Conservation (phyloP, 352 stramenopile species). For the Phytophthora rubi region DNA sequence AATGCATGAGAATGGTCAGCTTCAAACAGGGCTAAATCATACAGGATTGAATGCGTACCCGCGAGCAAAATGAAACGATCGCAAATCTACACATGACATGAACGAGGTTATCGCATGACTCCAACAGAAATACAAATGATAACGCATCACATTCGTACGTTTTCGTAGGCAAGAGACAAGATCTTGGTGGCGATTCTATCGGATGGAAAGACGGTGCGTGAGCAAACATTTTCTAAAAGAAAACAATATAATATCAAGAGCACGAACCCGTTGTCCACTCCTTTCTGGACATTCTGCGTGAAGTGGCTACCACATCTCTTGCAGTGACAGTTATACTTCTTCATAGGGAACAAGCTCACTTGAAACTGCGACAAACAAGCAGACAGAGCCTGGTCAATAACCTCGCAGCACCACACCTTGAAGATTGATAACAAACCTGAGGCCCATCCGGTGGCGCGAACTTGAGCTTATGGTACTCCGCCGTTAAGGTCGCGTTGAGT, state of each 20-base stretch:
- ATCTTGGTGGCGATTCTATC: slow-evolving; percentile 86
- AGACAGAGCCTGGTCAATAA: slow-evolving; percentile 7
- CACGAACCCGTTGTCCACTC: slow-evolving; percentile 86
- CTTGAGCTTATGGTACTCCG: slow-evolving; percentile 74
- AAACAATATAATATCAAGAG: not conserved
- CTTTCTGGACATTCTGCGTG: slow-evolving; percentile 83
- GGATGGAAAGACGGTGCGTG: not conserved
- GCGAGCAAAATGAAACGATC: slow-evolving; percentile 86
- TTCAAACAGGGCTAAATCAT: not conserved
- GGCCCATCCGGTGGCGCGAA: slow-evolving; percentile 74
- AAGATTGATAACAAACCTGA: slow-evolving; percentile 46
- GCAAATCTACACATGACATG: slow-evolving; percentile 56
- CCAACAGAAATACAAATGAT: slow-evolving; percentile 1
- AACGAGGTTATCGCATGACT: slow-evolving; percentile 10
- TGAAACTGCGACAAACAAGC: slow-evolving; percentile 61
- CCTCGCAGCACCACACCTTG: not conserved
- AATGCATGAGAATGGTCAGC: slow-evolving; percentile 6
- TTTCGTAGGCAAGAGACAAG: slow-evolving; percentile 85
- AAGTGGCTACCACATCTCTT: slow-evolving; percentile 67
- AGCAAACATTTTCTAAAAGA: not conserved
- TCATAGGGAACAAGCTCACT: slow-evolving; percentile 86
- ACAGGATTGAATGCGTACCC: slow-evolving; percentile 39
- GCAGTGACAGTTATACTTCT: slow-evolving; percentile 82
- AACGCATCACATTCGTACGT: slow-evolving; percentile 44
- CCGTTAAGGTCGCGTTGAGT: slow-evolving; percentile 31